A percentile compares a stretch with the other conserved stretches of the same genome.
Evolutionary conservation across 441 rosid species (phyloP).

Genomic region (Populus hybrid): DNA sequence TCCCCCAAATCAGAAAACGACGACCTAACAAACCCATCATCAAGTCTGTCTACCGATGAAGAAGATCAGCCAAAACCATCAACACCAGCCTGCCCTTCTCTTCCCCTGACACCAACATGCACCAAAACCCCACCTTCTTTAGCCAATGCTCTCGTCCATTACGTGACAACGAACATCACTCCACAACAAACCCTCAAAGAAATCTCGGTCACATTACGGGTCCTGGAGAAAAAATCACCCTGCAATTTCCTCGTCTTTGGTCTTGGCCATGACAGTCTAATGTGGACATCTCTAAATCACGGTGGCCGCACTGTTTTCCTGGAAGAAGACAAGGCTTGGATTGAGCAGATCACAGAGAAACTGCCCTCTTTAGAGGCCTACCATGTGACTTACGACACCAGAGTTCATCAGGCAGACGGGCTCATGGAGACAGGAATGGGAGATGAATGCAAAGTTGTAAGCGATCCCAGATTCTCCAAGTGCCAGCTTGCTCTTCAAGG

Average conservation of each 20-base stretch:
- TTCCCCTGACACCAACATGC: conserved; percentile 39
- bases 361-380: conserved; percentile 69
- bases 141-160: conserved; percentile 71
- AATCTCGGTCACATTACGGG: conserved; percentile 53
- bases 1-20: conserved; percentile 21
- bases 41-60: conserved; percentile 3
- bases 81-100: conserved; percentile 36
- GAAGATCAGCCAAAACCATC: conserved; percentile 7
- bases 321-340: conserved; percentile 88
- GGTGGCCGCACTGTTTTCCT: conserved; percentile 89
- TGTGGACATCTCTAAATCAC: conserved; percentile 85
- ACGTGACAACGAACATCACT: conserved; percentile 70
- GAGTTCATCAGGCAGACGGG: conserved; percentile 66
- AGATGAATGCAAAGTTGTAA: conserved; percentile 64
- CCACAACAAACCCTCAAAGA: conserved; percentile 85
- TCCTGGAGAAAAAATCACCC: conserved; percentile 70
- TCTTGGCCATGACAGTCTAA: conserved; percentile 89
- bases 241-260: conserved; percentile 93
- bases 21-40: conserved; percentile 29
- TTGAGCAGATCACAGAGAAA: conserved; percentile 56
- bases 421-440: conserved; percentile 64
- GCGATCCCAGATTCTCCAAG: conserved; percentile 68
- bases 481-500: conserved; percentile 79
- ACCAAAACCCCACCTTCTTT: conserved; percentile 62
- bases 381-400: conserved; percentile 77